Conservation (phyloP, 352 stramenopile genomes). For the Stramenopiles sp. region DNA sequence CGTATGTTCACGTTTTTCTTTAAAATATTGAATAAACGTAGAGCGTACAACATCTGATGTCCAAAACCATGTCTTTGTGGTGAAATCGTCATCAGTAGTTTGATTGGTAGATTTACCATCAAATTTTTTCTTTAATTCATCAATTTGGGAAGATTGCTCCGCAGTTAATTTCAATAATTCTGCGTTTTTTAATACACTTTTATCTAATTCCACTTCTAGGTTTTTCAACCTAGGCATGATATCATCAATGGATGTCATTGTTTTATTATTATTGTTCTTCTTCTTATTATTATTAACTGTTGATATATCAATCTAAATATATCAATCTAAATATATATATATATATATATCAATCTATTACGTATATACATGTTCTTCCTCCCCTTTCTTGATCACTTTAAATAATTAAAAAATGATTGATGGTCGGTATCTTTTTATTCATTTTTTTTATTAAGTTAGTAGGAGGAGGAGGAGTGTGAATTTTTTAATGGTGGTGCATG, state of each 20-base stretch:
- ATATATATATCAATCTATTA: too few species aligned
- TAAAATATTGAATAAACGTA: slow-evolving; percentile 94
- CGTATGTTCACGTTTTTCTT: slow-evolving; percentile 63
- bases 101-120: not conserved
- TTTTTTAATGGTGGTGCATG: too few species aligned
- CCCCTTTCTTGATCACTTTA: too few species aligned
- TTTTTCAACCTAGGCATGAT: not conserved
- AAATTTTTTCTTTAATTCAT: slow-evolving; percentile 4
- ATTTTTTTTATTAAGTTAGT: too few species aligned
- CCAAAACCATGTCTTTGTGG: slow-evolving; percentile 31
- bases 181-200: not conserved
- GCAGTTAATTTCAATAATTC: not conserved
- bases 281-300: too few species aligned
- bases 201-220: not conserved
- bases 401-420: too few species aligned
- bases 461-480: too few species aligned
- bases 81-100: not conserved
- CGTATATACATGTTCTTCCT: too few species aligned
- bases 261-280: too few species aligned
- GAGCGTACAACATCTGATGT: slow-evolving; percentile 79
- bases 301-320: too few species aligned
- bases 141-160: not conserved
- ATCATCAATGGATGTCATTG: not conserved
- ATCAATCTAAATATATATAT: too few species aligned
- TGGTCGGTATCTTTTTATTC: too few species aligned